Evolutionary conservation across 768 basidiomycete species (phyloP).

Genomic region (Strobilomyces dryophilus): DNA sequence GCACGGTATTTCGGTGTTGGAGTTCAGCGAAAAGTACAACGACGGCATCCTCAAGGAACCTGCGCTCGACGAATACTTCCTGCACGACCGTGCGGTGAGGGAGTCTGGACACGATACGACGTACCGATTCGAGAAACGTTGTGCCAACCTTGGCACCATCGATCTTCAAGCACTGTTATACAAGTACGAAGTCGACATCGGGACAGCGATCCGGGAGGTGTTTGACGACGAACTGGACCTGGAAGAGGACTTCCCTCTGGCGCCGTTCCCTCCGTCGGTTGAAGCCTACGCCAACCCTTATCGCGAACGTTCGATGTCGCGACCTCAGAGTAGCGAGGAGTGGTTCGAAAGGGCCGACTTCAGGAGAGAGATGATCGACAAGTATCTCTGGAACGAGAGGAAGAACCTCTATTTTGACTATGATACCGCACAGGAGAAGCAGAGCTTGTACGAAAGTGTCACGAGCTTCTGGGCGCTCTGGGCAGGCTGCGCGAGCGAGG

Average conservation of each 20-base stretch:
- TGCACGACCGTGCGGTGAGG: slow-evolving; percentile 94
- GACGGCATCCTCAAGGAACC: slow-evolving; percentile 80
- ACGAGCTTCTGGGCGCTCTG: slow-evolving; percentile 95
- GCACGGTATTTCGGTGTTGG: slow-evolving; percentile 88
- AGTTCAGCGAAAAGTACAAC: slow-evolving; percentile 97
- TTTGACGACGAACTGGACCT: slow-evolving; percentile 91
- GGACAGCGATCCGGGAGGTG: slow-evolving; percentile 93
- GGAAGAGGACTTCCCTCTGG: slow-evolving; percentile 86
- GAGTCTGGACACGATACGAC: slow-evolving; percentile 97
- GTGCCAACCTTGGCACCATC: slow-evolving; percentile 94
- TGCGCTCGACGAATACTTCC: slow-evolving; percentile 91
- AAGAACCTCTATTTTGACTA: slow-evolving; percentile 95
- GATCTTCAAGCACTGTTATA: slow-evolving; percentile 94
- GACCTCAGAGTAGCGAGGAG: slow-evolving; percentile 73
- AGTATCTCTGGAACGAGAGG: slow-evolving; percentile 95
- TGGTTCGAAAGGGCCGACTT: slow-evolving; percentile 91
- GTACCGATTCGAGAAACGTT: slow-evolving; percentile 96
- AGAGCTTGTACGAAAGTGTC: slow-evolving; percentile 95
- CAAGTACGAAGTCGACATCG: slow-evolving; percentile 99
- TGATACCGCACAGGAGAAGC: slow-evolving; percentile 86
- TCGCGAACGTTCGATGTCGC: slow-evolving; percentile 54
- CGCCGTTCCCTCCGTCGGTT: slow-evolving; percentile 85
- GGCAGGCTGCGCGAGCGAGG: slow-evolving; percentile 96
- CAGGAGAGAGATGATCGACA: slow-evolving; percentile 82
- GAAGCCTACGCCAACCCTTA: slow-evolving; percentile 62